Conservation (phyloP, 2,329 filamentous ascomycete genomes). For the Monosporascus sp. region DNA sequence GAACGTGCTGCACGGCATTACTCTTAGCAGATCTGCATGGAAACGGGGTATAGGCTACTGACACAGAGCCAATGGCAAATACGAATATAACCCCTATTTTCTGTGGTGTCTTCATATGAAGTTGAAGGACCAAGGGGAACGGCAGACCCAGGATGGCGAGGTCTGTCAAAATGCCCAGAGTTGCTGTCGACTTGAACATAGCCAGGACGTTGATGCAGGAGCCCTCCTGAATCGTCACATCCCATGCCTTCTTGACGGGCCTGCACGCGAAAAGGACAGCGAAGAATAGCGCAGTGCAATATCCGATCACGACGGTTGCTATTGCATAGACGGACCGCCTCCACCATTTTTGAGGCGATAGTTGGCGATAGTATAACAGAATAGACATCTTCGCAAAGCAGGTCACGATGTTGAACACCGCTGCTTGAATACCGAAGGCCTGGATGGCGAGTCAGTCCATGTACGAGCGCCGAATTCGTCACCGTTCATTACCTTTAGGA, state of each 20-base stretch:
- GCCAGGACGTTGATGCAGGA: not conserved
- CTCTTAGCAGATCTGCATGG: not conserved
- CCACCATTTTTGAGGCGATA: slow-evolving; percentile 1
- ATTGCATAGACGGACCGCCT: not conserved
- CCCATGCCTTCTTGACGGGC: not conserved
- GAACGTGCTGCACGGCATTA: not conserved
- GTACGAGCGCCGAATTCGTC: not conserved
- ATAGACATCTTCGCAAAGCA: not conserved
- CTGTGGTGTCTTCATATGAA: not conserved
- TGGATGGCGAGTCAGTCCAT: not conserved
- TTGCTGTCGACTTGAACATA: not conserved
- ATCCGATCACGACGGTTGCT: not conserved
- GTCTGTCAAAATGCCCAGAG: not conserved
- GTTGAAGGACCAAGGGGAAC: not conserved
- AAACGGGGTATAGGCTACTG: not conserved
- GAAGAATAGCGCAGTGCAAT: not conserved
- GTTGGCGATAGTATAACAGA: not conserved
- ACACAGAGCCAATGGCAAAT: not conserved
- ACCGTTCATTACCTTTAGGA: not conserved
- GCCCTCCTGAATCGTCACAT: not conserved
- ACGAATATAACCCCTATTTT: not conserved
- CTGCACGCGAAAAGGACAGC: not conserved
- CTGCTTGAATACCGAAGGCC: not conserved
- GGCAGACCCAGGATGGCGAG: not conserved
- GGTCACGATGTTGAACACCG: not conserved